These are phyloP conservation scores for Epichloe sp. DNA, from an alignment of 2,329 filamentous ascomycete species.

Conservation along the genomic window DNA sequence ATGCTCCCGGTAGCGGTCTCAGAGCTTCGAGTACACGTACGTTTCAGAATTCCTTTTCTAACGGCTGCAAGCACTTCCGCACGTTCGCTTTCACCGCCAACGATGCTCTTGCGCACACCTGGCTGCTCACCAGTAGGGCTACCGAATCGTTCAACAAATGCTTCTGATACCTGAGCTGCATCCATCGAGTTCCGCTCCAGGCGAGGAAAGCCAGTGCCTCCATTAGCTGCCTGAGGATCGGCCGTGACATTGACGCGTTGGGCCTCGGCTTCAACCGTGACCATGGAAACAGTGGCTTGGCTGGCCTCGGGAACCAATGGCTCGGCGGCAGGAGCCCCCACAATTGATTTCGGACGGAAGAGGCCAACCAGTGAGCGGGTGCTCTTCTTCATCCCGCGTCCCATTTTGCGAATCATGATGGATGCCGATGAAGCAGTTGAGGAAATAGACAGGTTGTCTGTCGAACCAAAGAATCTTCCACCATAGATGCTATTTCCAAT, in stretches of 20 bases:
- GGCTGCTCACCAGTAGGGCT: slow-evolving; percentile 49
- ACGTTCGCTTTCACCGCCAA: slow-evolving; percentile 79
- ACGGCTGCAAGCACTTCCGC: slow-evolving; percentile 86
- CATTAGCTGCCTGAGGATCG: slow-evolving; percentile 51
- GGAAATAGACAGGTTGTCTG: slow-evolving; percentile 85
- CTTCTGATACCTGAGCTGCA: slow-evolving; percentile 35
- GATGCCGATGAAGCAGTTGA: slow-evolving; percentile 83
- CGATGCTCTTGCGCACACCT: slow-evolving; percentile 67
- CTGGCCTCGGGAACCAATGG: slow-evolving; percentile 51
- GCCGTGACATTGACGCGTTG: slow-evolving; percentile 68
- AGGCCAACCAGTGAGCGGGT: slow-evolving; percentile 82
- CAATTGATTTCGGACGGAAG: slow-evolving; percentile 85
- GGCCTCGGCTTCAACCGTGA: slow-evolving; percentile 87
- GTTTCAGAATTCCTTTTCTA: slow-evolving; percentile 91
- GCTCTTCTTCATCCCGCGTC: slow-evolving; percentile 92
- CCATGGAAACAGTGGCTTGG: slow-evolving; percentile 81
- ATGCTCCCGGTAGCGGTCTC: neutral
- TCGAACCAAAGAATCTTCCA: slow-evolving; percentile 79
- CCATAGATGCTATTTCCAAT: slow-evolving; percentile 91
- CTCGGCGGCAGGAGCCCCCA: slow-evolving; percentile 65
- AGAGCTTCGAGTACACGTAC: slow-evolving; percentile 30
- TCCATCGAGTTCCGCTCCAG: slow-evolving; percentile 75
- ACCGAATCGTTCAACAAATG: slow-evolving; percentile 35
- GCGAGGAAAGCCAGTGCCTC: slow-evolving; percentile 70
- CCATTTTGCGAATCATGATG: slow-evolving; percentile 97